Conservation (phyloP, 768 basidiomycete genomes). For the Trametes elegans region DNA sequence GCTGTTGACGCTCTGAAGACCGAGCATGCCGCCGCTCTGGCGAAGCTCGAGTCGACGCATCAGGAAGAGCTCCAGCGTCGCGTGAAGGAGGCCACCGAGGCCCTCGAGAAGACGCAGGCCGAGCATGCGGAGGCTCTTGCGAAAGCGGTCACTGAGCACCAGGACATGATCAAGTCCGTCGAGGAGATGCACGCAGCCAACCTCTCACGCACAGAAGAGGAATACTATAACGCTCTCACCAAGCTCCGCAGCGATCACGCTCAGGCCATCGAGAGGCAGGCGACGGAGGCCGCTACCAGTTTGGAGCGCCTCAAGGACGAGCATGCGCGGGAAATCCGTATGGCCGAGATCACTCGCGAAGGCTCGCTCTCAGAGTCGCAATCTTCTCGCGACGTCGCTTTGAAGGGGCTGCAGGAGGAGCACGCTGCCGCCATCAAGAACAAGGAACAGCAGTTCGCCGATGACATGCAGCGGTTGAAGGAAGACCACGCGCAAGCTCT, state of each 20-base stretch:
- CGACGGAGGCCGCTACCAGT: slow-evolving; percentile 55
- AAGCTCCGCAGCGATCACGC: slow-evolving; percentile 74
- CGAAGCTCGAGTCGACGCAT: slow-evolving; percentile 47
- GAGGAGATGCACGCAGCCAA: slow-evolving; percentile 55
- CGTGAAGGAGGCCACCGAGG: slow-evolving; percentile 49
- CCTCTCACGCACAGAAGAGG: slow-evolving; percentile 71
- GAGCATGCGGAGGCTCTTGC: slow-evolving; percentile 54
- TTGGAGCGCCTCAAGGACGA: slow-evolving; percentile 76
- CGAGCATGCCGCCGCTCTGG: slow-evolving; percentile 55
- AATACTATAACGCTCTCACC: slow-evolving; percentile 78
- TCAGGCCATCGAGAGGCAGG: slow-evolving; percentile 59
- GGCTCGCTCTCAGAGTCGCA: slow-evolving; percentile 75
- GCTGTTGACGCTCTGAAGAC: slow-evolving; percentile 55
- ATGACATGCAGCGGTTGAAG: slow-evolving; percentile 65
- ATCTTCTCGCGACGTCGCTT: slow-evolving; percentile 56
- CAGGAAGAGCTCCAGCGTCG: slow-evolving; percentile 50
- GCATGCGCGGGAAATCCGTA: slow-evolving; percentile 69
- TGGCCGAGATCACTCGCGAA: slow-evolving; percentile 72
- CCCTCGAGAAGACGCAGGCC: slow-evolving; percentile 45
- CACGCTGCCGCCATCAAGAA: slow-evolving; percentile 63
- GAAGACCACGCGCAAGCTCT: slow-evolving; percentile 57
- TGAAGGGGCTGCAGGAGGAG: slow-evolving; percentile 71
- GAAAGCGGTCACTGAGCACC: slow-evolving; percentile 52
- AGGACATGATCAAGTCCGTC: slow-evolving; percentile 54
- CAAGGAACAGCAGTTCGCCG: slow-evolving; percentile 62